A percentile compares a stretch with the other conserved stretches of the same genome.
phyloP scores from a whole-genome alignment of 345 rosid genomes.

The Balakata baccata region DNA sequence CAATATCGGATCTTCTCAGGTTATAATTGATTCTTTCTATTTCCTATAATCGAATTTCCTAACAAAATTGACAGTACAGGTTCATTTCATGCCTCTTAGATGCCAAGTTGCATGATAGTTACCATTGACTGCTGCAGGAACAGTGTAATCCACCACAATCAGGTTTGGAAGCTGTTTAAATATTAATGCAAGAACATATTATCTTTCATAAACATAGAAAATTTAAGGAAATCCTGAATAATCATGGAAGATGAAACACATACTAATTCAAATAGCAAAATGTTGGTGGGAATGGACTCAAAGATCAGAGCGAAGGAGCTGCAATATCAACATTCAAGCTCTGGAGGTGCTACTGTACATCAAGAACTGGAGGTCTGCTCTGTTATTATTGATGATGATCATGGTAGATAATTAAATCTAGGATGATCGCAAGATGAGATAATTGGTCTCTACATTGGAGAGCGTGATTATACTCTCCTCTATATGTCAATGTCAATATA shows the following conservation, averaged over 20 bases:
- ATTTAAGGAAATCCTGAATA: not conserved
- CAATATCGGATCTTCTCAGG: not conserved
- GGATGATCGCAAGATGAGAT: too few relatives aligned
- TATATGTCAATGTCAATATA: too few relatives aligned
- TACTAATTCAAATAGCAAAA: conserved; percentile 46
- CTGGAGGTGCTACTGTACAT: conserved; percentile 29
- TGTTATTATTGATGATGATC: too few relatives aligned
- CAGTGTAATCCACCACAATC: too few relatives aligned
- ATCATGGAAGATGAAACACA: not conserved
- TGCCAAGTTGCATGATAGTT: too few relatives aligned
- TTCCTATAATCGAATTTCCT: not conserved
- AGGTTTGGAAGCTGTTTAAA: too few relatives aligned
- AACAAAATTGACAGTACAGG: not conserved
- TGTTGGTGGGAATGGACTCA: conserved; percentile 38
- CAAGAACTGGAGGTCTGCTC: conserved; percentile 22
- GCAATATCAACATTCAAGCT: conserved; percentile 27
- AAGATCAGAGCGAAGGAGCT: conserved; percentile 28
- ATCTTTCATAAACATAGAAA: not conserved
- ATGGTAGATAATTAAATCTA: too few relatives aligned
- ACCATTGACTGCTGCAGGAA: too few relatives aligned
- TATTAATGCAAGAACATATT: too few relatives aligned
- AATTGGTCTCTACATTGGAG: too few relatives aligned
- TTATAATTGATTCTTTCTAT: not conserved
- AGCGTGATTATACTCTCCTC: too few relatives aligned
- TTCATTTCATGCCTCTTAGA: not conserved